Conservation (phyloP, 1,284 basidiomycete genomes). For the Phylloporus gajari region DNA sequence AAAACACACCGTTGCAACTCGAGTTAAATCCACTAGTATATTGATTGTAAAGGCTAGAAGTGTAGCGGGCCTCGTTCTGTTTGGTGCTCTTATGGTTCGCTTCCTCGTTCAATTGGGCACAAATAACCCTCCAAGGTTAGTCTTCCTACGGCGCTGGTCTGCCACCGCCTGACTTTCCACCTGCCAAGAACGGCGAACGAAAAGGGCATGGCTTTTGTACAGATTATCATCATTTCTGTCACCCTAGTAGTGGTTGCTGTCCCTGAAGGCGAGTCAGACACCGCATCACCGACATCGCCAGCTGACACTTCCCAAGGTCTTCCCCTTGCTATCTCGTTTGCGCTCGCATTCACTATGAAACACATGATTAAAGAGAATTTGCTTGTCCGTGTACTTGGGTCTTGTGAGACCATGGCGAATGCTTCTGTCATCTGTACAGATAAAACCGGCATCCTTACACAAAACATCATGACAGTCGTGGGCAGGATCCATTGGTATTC, state of each 20-base stretch:
- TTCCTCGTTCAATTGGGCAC: conserved; percentile 90
- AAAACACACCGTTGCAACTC: conserved; percentile 92
- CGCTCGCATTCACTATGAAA: conserved; percentile 96
- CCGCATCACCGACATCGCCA: conserved; percentile 7
- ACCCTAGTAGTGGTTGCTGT: no score
- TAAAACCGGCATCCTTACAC: conserved; percentile 94
- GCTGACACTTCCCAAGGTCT: conserved; percentile 65
- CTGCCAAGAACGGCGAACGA: conserved; percentile 70
- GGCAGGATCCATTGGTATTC: conserved; percentile 92
- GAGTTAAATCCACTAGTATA: conserved; percentile 93
- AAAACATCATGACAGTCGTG: conserved; percentile 96
- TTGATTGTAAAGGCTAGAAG: conserved; percentile 93
- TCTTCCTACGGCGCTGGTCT: conserved; percentile 6
- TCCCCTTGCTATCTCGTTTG: conserved; percentile 95
- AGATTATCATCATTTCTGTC: conserved; percentile 95
- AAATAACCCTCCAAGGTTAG: conserved; percentile 59
- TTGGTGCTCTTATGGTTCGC: conserved; percentile 89
- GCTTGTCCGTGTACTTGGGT: conserved; percentile 93
- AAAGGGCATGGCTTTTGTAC: conserved; percentile 92
- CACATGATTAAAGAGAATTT: conserved; percentile 96
- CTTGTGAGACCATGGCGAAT: conserved; percentile 99
- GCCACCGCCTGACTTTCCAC: conserved; percentile 9
- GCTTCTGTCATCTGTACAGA: conserved; percentile 96
- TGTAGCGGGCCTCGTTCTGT: conserved; percentile 84
- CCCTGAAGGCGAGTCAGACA: conserved; percentile 68